phyloP scores from a whole-genome alignment of 352 stramenopile genomes.

The Phytophthora ramorum region DNA sequence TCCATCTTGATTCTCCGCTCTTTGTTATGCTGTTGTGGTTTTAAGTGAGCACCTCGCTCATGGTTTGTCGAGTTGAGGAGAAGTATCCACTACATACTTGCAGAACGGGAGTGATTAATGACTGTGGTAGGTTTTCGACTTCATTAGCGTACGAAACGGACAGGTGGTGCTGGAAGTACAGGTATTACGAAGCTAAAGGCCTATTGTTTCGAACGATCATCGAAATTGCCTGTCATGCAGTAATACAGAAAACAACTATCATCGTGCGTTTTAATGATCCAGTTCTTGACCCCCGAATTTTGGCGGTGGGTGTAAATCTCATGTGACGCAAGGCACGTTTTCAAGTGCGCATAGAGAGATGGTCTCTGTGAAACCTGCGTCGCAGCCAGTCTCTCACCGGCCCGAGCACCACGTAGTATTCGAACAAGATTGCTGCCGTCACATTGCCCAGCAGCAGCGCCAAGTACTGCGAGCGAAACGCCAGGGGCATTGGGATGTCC shows the following conservation, averaged over 20 bases:
- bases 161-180: neutral
- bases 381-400: constrained; percentile 59
- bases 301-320: neutral
- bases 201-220: neutral
- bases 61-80: too few species aligned
- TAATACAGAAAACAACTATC: neutral
- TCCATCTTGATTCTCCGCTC: neutral
- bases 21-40: too few species aligned
- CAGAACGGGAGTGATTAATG: too few species aligned
- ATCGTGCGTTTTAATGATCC: neutral
- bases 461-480: constrained; percentile 49
- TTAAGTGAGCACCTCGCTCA: too few species aligned
- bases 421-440: constrained; percentile 41
- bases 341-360: constrained; percentile 51
- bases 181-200: neutral
- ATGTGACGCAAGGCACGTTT: neutral
- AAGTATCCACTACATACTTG: too few species aligned
- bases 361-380: constrained; percentile 59
- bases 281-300: neutral
- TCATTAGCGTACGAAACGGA: too few species aligned
- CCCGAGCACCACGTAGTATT: constrained; percentile 50
- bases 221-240: neutral
- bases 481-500: constrained; percentile 54
- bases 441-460: constrained; percentile 46
- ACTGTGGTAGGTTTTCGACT: neutral